These are phyloP conservation scores for Sarcocystis neurona DNA, from an alignment of 169 alveolate species.

Conservation along the genomic window DNA sequence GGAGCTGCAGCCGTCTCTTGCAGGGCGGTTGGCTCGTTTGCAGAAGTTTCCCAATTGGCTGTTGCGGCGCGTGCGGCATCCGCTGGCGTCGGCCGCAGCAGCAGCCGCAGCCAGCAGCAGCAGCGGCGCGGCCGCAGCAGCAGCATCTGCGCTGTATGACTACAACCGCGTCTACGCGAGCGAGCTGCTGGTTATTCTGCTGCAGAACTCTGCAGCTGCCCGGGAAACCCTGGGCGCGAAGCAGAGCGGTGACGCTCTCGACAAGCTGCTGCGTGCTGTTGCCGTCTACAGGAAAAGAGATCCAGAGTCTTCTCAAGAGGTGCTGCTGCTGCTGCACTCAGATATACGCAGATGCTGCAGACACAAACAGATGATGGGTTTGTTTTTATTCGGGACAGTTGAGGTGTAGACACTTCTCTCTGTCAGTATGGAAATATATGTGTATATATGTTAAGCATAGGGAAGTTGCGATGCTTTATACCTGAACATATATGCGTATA, in stretches of 20 bases:
- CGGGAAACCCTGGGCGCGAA: conserved; percentile 67
- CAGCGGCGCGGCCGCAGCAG: conserved; percentile 14
- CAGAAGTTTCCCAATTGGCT: conserved; percentile 39
- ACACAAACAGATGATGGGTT: too few relatives aligned
- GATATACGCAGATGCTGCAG: too few relatives aligned
- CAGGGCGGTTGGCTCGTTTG: not conserved
- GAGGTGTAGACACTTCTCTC: not conserved
- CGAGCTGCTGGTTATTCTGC: conserved; percentile 73
- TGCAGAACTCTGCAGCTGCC: conserved; percentile 74
- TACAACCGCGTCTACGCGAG: conserved; percentile 65
- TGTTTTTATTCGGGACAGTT: too few relatives aligned
- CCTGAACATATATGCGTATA: too few relatives aligned
- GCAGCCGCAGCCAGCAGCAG: too few relatives aligned
- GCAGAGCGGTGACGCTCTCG: conserved; percentile 76
- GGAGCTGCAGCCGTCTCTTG: conserved; percentile 27
- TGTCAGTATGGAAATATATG: not conserved
- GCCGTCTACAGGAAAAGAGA: conserved; percentile 78
- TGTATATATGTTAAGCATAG: too few relatives aligned
- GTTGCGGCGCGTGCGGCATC: conserved; percentile 9
- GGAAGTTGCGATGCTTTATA: too few relatives aligned
- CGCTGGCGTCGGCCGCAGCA: not conserved
- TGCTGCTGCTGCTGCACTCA: not conserved
- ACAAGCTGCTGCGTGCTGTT: conserved; percentile 75
- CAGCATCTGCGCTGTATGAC: conserved; percentile 26
- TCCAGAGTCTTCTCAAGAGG: conserved; percentile 79